Conservation (phyloP, 2,329 filamentous ascomycete genomes). For the Shiraia bambusicola region DNA sequence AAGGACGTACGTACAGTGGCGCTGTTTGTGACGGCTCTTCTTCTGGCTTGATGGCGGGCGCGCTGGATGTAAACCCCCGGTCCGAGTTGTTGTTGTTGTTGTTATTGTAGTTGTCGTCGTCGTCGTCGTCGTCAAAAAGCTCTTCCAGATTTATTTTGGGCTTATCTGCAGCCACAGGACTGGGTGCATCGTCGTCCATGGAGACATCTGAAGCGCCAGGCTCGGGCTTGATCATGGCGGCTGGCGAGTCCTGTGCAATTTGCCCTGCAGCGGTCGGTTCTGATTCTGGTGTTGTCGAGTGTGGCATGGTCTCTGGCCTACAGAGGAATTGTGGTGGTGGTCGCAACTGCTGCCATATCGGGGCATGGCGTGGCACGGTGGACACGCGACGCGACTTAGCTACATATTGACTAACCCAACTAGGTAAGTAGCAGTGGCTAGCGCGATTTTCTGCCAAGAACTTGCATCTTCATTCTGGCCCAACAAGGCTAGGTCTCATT, state of each 20-base stretch:
- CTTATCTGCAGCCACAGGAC: constrained; percentile 30
- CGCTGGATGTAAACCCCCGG: constrained; percentile 60
- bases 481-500: constrained; percentile 15
- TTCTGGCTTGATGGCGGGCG: constrained; percentile 49
- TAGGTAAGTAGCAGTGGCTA: constrained; percentile 17
- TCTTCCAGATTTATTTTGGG: constrained; percentile 54
- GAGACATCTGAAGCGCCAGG: constrained; percentile 31
- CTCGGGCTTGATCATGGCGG: constrained; percentile 30
- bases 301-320: constrained; percentile 45
- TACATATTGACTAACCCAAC: too few species aligned
- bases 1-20: constrained; percentile 41
- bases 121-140: constrained; percentile 61
- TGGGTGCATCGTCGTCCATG: constrained; percentile 35
- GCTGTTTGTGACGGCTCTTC: constrained; percentile 43
- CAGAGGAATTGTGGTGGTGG: background rate
- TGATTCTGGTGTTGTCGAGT: constrained; percentile 47
- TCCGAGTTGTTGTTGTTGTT: too few species aligned
- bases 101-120: too few species aligned
- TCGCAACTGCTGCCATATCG: too few species aligned
- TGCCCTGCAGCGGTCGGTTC: constrained; percentile 44
- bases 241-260: constrained; percentile 44
- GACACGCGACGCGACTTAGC: constrained; percentile 20
- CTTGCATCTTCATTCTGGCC: constrained; percentile 6
- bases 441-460: constrained; percentile 26
- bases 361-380: too few species aligned